Percentiles rank a stretch among this genome's conserved stretches.
Evolutionary conservation across 1,284 basidiomycete genomes (phyloP).

Genomic region (Ustilago cynodontis): DNA sequence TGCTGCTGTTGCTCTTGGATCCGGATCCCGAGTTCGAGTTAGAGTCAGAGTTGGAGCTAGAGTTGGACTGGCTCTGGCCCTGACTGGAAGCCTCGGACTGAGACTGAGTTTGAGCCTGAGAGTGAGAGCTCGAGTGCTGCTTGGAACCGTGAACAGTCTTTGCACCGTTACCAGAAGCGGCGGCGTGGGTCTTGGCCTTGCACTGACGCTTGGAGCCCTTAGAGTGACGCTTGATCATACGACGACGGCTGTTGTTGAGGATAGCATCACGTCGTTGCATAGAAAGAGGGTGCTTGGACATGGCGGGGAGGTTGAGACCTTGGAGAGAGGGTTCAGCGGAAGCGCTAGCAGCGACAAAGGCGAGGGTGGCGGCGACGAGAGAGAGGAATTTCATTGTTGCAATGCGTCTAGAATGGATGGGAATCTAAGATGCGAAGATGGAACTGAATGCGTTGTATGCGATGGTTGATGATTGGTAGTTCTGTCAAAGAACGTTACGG

Average conservation of each 20-base stretch:
- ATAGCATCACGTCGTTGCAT: slow-evolving; percentile 49
- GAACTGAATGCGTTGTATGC: background rate
- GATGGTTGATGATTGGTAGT: slow-evolving; percentile 1
- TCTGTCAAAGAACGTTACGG: slow-evolving; percentile 32
- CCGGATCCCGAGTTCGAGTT: background rate
- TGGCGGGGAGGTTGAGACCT: slow-evolving; percentile 39
- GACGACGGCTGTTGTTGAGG: slow-evolving; percentile 20
- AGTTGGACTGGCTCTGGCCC: slow-evolving; percentile 5
- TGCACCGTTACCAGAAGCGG: slow-evolving; percentile 20
- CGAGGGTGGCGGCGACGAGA: slow-evolving; percentile 41
- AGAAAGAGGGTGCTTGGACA: slow-evolving; percentile 46
- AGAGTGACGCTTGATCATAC: slow-evolving; percentile 30
- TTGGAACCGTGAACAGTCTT: slow-evolving; percentile 18
- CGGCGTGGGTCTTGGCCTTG: slow-evolving; percentile 37
- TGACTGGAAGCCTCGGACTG: slow-evolving; percentile 3
- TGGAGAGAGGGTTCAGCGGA: slow-evolving; percentile 35
- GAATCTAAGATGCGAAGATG: background rate
- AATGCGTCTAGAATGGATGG: background rate
- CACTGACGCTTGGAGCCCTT: slow-evolving; percentile 34
- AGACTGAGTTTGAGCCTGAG: slow-evolving; percentile 18
- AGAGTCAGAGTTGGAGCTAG: background rate
- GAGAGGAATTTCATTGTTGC: slow-evolving; percentile 53
- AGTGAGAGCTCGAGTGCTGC: slow-evolving; percentile 21
- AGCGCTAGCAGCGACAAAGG: slow-evolving; percentile 34
- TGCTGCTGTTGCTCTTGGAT: slow-evolving; percentile 17